phyloP scores from a whole-genome alignment of 1,139 yeast species.

The Yamadazyma pseudoaaseri region DNA sequence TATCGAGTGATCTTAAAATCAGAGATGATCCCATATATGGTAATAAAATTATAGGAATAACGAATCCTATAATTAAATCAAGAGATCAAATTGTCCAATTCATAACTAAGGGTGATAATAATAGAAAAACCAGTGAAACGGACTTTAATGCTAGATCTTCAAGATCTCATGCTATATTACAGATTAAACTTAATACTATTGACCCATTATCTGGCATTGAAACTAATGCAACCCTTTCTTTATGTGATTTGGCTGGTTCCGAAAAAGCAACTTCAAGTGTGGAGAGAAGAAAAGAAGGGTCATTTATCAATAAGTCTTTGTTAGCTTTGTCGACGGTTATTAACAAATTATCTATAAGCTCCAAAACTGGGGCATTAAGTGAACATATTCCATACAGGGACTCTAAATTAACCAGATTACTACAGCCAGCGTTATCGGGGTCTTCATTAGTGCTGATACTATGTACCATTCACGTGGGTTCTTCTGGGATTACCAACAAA shows the following conservation, averaged over 20 bases:
- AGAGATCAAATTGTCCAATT: constrained; percentile 60
- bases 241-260: constrained; percentile 96
- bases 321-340: constrained; percentile 89
- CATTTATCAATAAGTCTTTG: constrained; percentile 86
- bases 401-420: constrained; percentile 79
- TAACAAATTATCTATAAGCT: constrained; percentile 58
- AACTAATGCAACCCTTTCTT: constrained; percentile 64
- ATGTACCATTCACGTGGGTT: constrained; percentile 76
- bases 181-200: constrained; percentile 54
- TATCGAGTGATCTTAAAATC: constrained; percentile 56
- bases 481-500: constrained; percentile 15
- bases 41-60: constrained; percentile 73
- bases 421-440: constrained; percentile 92
- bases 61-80: constrained; percentile 54
- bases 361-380: constrained; percentile 22
- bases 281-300: constrained; percentile 88
- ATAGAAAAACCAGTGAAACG: constrained; percentile 82
- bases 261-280: constrained; percentile 83
- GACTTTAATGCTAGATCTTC: constrained; percentile 85
- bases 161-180: constrained; percentile 89
- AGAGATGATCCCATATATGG: constrained; percentile 77
- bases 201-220: constrained; percentile 41
- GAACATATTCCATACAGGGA: constrained; percentile 89
- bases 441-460: constrained; percentile 80
- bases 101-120: constrained; percentile 68